These are phyloP conservation scores for Encephalitozoon cuniculi DNA, from an alignment of 371 early-diverging fungal species.

Conservation along the genomic window DNA sequence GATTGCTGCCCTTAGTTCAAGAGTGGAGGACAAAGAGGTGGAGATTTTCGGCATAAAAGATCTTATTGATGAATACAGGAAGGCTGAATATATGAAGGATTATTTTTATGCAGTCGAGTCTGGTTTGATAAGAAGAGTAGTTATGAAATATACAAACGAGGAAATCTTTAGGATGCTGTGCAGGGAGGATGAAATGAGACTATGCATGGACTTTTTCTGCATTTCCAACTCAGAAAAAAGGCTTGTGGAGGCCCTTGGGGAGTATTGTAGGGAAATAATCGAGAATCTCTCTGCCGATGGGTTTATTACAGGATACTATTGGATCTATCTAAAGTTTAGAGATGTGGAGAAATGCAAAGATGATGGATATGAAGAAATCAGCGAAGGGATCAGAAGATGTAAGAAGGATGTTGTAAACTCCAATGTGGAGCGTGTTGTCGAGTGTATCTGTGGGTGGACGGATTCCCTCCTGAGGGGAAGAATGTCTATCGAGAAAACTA, in stretches of 20 bases:
- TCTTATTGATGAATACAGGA: not conserved
- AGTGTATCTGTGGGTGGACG: not conserved
- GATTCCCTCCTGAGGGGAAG: not conserved
- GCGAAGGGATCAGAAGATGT: not conserved
- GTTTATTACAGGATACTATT: not conserved
- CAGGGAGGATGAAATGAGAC: not conserved
- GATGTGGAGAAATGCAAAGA: not conserved
- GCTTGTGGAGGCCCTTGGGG: not conserved
- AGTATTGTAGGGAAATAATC: not conserved
- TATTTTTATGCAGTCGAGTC: not conserved
- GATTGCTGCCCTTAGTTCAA: not conserved
- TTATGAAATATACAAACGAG: not conserved
- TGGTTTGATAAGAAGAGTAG: not conserved
- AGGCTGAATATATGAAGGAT: not conserved
- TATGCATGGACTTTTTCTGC: not conserved
- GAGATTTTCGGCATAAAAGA: not conserved
- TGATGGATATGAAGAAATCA: not conserved
- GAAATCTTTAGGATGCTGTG: not conserved
- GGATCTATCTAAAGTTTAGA: not conserved
- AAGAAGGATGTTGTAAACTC: not conserved
- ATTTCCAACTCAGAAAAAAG: not conserved
- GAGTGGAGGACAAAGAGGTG: not conserved
- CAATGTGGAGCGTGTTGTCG: not conserved
- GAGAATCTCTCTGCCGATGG: not conserved
- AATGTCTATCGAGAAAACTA: not conserved